A percentile compares a stretch with the other conserved stretches of the same genome.
phyloP scores from a whole-genome alignment of 495 filamentous ascomycete species.

The Penicillium daleae region DNA sequence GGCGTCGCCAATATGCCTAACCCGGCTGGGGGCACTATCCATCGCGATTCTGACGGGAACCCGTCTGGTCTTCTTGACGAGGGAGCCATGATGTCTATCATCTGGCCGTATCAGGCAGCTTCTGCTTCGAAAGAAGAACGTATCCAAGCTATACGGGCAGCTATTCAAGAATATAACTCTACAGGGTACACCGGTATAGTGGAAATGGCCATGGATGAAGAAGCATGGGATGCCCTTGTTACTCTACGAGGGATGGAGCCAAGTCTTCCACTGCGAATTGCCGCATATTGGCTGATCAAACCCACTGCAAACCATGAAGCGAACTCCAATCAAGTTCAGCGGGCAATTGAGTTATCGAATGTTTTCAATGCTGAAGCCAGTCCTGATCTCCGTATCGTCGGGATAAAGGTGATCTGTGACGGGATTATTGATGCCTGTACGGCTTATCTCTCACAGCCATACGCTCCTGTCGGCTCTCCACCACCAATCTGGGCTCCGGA shows the following conservation, averaged over 20 bases:
- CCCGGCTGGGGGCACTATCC: constrained; percentile 59
- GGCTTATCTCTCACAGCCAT: constrained; percentile 62
- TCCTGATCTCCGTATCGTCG: constrained; percentile 60
- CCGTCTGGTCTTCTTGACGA: constrained; percentile 60
- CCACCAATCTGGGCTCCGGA: constrained; percentile 60
- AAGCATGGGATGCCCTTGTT: constrained; percentile 59
- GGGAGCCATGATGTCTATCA: constrained; percentile 57
- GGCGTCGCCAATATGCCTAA: constrained; percentile 50
- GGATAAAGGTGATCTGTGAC: constrained; percentile 54
- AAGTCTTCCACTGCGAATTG: constrained; percentile 58
- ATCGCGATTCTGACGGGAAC: constrained; percentile 54
- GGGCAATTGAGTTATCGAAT: constrained; percentile 57
- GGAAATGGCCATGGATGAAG: constrained; percentile 73
- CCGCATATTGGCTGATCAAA: constrained; percentile 63
- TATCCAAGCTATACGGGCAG: constrained; percentile 50
- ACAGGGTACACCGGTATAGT: constrained; percentile 65
- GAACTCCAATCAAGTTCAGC: constrained; percentile 48
- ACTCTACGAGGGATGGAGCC: constrained; percentile 40
- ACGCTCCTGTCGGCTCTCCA: constrained; percentile 45
- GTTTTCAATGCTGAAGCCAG: constrained; percentile 42
- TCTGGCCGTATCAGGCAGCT: constrained; percentile 59
- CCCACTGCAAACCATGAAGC: constrained; percentile 21
- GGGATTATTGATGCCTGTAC: constrained; percentile 66
- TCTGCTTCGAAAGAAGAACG: constrained; percentile 57
- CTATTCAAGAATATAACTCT: constrained; percentile 55